Evolutionary conservation across 164 flowering plant genomes (phyloP).

Genomic region (Dillenia turbinata): DNA sequence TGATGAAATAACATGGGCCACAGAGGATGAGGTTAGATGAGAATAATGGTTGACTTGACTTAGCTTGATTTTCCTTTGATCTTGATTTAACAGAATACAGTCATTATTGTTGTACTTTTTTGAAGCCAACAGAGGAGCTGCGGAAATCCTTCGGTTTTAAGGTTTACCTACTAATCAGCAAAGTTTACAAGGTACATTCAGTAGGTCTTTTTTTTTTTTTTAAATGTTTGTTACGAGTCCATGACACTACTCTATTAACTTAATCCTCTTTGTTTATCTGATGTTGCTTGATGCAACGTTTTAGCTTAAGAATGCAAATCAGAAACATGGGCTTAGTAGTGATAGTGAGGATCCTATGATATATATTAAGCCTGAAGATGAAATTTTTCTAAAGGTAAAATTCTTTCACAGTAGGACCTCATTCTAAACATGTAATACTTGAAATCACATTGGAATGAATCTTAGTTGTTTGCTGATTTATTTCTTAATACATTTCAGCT

Average conservation of each 20-base stretch:
- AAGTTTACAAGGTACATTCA: conserved; percentile 59
- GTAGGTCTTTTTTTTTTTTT: not conserved
- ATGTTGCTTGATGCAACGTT: conserved; percentile 7
- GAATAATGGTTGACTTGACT: conserved; percentile 2
- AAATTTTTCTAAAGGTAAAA: conserved; percentile 75
- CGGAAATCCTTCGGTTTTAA: conserved; percentile 63
- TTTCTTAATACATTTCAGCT: conserved; percentile 43
- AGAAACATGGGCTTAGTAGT: conserved; percentile 20
- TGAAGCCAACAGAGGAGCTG: conserved; percentile 78
- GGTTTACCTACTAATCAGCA: conserved; percentile 48
- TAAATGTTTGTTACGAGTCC: too few relatives aligned
- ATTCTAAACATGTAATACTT: not conserved
- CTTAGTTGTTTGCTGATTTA: not conserved
- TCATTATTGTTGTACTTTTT: conserved; percentile 9
- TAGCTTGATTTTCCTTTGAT: conserved; percentile 4
- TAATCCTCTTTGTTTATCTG: not conserved
- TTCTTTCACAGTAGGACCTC: not conserved
- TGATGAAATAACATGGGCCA: conserved; percentile 92
- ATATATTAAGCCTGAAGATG: conserved; percentile 81
- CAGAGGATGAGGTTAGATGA: conserved; percentile 81
- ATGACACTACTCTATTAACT: not conserved
- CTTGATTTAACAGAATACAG: not conserved
- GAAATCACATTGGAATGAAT: not conserved
- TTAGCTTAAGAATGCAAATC: conserved; percentile 40
- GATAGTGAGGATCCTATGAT: conserved; percentile 39